Conservation (phyloP, 106 monocot species). For the Iris macrosiphon region DNA sequence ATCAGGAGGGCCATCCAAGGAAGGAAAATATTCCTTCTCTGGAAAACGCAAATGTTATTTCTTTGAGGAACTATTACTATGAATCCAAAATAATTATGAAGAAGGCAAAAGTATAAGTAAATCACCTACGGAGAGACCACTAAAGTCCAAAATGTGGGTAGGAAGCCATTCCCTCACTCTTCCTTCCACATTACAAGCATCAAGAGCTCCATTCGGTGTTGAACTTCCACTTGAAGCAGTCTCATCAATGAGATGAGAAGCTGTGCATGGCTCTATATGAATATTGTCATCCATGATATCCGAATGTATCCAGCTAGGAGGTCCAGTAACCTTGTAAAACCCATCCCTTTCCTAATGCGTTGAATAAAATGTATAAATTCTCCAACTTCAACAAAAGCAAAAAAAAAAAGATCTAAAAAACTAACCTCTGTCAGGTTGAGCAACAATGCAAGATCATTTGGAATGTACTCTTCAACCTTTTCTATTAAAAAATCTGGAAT, state of each 20-base stretch:
- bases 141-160: constrained; percentile 82
- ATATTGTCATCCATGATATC: constrained; percentile 99
- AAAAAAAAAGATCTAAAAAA: neutral
- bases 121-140: constrained; percentile 65
- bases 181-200: constrained; percentile 16
- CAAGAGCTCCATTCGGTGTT: constrained; percentile 11
- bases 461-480: constrained; percentile 79
- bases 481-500: constrained; percentile 69
- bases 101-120: neutral
- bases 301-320: constrained; percentile 87
- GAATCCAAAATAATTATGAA: no score
- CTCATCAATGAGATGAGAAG: constrained; percentile 8
- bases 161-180: constrained; percentile 31
- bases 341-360: constrained; percentile 44
- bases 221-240: constrained; percentile 10
- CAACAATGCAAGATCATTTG: constrained; percentile 42
- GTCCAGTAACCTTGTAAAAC: constrained; percentile 6
- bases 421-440: constrained; percentile 55
- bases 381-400: no score
- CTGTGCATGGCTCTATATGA: constrained; percentile 38
- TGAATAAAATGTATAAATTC: constrained; percentile 1
- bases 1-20: no score
- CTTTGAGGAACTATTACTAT: no score
- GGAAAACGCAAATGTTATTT: no score
- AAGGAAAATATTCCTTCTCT: no score